Conservation (phyloP, 371 early-diverging fungal species). For the Saksenaea vasiformis region DNA sequence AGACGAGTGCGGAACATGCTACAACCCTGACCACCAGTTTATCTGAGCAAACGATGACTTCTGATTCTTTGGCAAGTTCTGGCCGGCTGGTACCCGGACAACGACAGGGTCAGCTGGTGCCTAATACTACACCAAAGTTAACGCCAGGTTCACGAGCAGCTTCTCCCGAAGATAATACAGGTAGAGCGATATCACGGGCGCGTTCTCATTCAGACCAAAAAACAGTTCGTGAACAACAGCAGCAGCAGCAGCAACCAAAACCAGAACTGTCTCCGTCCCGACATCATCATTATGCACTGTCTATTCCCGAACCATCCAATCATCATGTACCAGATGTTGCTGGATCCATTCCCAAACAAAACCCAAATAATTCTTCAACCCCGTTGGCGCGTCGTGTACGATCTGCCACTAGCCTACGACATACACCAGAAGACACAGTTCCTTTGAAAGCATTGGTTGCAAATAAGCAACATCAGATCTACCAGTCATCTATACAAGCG, state of each 20-base stretch:
- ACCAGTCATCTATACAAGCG: constrained; percentile 13
- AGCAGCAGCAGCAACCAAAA: neutral
- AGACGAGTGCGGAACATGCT: neutral
- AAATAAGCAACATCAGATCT: constrained; percentile 31
- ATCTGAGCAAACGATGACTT: neutral
- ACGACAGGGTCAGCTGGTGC: constrained; percentile 6
- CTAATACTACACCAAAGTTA: constrained; percentile 24
- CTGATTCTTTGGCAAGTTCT: constrained; percentile 11
- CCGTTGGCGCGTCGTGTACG: constrained; percentile 42
- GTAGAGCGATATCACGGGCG: constrained; percentile 35
- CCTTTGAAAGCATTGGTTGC: constrained; percentile 38
- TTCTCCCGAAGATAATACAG: constrained; percentile 11
- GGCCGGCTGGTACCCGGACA: constrained; percentile 6
- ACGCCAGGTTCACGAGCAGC: constrained; percentile 23
- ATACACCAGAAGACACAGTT: constrained; percentile 28
- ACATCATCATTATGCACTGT: constrained; percentile 5
- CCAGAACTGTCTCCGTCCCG: constrained; percentile 3
- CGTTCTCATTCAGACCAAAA: constrained; percentile 47
- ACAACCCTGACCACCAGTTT: neutral
- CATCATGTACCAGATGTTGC: neutral
- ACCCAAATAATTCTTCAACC: constrained; percentile 9
- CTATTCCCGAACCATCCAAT: neutral
- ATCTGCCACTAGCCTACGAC: constrained; percentile 42
- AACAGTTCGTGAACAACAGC: constrained; percentile 3
- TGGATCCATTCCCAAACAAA: neutral